Base-by-base conservation (phyloP, 2,329 filamentous ascomycete species). In the Pseudopyricularia cyperi region DNA sequence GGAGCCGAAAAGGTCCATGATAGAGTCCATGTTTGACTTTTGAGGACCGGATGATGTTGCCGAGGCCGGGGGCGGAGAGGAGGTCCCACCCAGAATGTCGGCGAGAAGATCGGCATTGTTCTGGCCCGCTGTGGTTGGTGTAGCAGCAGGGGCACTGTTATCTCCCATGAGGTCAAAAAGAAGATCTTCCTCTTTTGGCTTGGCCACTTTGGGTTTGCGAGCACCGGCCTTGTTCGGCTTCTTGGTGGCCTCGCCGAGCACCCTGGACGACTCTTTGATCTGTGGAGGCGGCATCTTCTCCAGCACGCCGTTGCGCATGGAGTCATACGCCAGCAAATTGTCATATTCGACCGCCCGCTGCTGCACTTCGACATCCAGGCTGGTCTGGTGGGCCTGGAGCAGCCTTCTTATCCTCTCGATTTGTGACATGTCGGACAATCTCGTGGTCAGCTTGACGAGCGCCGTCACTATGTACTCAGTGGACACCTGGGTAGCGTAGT, bases 221-320 rank as follows among this genome's bases (percentile, higher is more conserved):
- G 86, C 88, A 54, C 80, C 76, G 48, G 79, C 73, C 62, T 83
- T 82, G 65, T 79, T 83, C 60, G 84, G 79, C 66, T 82, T 83
- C 54, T 67, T 66, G 32, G 65, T 55, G 1, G 89, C 83, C 61
- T 91, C 86, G 44, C 90, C 90, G 17, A 98, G 74, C 3, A 96
- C 90, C 55, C 91, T 79, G 52, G 93, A 91, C 65, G 95, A 89
- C 65, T 98, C 93, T 58, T 91, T 89, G 62, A 98, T 97, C 66
- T 97, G 91, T 8, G 93, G 93, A 2, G 93, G 81, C 7, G 93
- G 93, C 94, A 98, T 98, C 66, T 93, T 94, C 69, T 98, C 93
- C 11, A 98, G 73, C 3, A 98, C 93, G 53, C 93, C 93, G 54
- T 79, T 80, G 52, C 91, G 83, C 53, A 98, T 87, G 55, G 89